phyloP scores from a whole-genome alignment of 257 asterid species.

The Forsythia suspensa region DNA sequence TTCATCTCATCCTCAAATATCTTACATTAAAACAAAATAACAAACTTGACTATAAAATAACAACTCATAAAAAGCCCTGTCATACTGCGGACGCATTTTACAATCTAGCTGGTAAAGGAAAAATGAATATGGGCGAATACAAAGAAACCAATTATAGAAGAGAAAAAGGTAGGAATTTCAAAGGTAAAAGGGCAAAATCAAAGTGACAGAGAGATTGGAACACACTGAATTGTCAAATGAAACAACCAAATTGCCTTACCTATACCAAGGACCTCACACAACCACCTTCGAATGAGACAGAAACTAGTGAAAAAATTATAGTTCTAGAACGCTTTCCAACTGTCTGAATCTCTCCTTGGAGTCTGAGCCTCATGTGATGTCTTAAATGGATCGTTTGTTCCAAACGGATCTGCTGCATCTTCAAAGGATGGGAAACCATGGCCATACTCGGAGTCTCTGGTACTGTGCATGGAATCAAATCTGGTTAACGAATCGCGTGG shows the following conservation, averaged over 20 bases:
- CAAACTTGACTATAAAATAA: neutral
- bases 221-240: constrained; percentile 21
- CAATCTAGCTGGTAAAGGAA: neutral
- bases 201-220: constrained; percentile 14
- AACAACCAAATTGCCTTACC: constrained; percentile 22
- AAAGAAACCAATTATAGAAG: neutral
- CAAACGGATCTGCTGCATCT: constrained; percentile 79
- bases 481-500: constrained; percentile 44
- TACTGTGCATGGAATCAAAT: constrained; percentile 61
- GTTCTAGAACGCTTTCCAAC: constrained; percentile 82
- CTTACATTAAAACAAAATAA: neutral
- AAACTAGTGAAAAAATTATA: constrained; percentile 7
- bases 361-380: constrained; percentile 63
- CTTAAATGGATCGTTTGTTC: constrained; percentile 64
- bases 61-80: neutral
- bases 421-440: constrained; percentile 73
- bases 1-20: neutral
- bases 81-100: neutral
- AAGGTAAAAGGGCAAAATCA: constrained; percentile 14
- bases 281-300: constrained; percentile 22
- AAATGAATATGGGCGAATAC: neutral
- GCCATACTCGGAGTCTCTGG: constrained; percentile 64
- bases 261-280: constrained; percentile 22
- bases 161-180: neutral
- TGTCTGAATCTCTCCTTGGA: constrained; percentile 67